These are phyloP conservation scores for Wickerhamiella occidentalis DNA, from an alignment of 805 yeast genomes.

Conservation along the genomic window DNA sequence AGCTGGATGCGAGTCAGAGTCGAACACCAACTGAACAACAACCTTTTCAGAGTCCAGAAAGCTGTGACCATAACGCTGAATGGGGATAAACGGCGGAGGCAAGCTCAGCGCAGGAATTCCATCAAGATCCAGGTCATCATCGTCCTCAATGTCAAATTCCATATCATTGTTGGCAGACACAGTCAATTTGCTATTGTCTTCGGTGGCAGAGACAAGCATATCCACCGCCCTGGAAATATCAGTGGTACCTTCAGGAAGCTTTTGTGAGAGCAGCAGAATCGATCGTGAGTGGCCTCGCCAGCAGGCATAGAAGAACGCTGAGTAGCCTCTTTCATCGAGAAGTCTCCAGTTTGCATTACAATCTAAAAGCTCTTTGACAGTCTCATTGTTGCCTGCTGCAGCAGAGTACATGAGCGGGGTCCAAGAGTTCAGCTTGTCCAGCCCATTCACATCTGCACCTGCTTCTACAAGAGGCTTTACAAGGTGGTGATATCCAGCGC, in stretches of 20 bases:
- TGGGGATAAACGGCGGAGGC: constrained; percentile 93
- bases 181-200: constrained; percentile 3
- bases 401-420: constrained; percentile 87
- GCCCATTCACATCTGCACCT: constrained; percentile 52
- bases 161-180: constrained; percentile 17
- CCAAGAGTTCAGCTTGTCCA: constrained; percentile 86
- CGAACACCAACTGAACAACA: constrained; percentile 52
- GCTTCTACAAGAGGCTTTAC: constrained; percentile 51
- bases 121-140: constrained; percentile 36
- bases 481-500: constrained; percentile 63
- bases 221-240: constrained; percentile 15
- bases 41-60: constrained; percentile 76
- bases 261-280: constrained; percentile 49
- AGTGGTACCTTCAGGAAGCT: constrained; percentile 14
- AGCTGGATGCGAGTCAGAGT: constrained; percentile 30
- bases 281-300: constrained; percentile 90
- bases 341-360: constrained; percentile 59
- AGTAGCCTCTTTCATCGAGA: constrained; percentile 66
- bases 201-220: neutral
- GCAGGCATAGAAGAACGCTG: constrained; percentile 78
- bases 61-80: constrained; percentile 90
- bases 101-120: constrained; percentile 79
- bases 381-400: constrained; percentile 61
- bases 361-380: constrained; percentile 58
- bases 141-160: constrained; percentile 15